A percentile compares a stretch with the other conserved stretches of the same genome.
Evolutionary conservation across 768 basidiomycete species (phyloP).

Genomic region (Gymnopilus dilepis): DNA sequence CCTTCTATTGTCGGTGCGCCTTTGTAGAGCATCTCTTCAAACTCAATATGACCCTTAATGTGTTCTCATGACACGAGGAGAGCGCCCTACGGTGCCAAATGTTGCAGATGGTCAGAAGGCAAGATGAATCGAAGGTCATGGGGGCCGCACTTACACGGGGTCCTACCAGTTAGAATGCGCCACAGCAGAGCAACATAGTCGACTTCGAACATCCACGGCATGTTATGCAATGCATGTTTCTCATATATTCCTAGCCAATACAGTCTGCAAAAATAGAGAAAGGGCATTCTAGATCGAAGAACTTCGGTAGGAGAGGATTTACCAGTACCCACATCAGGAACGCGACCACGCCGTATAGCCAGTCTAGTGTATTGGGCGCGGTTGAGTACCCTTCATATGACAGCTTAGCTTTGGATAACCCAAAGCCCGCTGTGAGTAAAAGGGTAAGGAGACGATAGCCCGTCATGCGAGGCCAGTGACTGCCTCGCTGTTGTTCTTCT

Average conservation of each 20-base stretch:
- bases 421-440: constrained; percentile 27
- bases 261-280: constrained; percentile 20
- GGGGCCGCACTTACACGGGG: background rate
- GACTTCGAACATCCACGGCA: constrained; percentile 32
- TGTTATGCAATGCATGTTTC: constrained; percentile 27
- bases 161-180: constrained; percentile 3
- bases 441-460: constrained; percentile 32
- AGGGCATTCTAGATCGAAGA: background rate
- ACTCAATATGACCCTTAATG: background rate
- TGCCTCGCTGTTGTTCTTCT: background rate
- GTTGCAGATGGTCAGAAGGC: background rate
- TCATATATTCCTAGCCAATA: constrained; percentile 38
- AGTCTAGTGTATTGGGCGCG: constrained; percentile 33
- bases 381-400: constrained; percentile 33
- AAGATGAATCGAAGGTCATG: background rate
- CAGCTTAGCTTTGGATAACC: constrained; percentile 30
- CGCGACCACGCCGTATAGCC: constrained; percentile 33
- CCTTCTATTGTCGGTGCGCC: background rate
- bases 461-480: constrained; percentile 25
- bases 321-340: constrained; percentile 31
- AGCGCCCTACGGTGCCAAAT: background rate
- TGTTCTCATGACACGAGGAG: background rate
- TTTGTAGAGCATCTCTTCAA: too few species aligned
- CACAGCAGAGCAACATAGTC: constrained; percentile 24
- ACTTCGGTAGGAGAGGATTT: background rate